Conservation (phyloP, 2,329 filamentous ascomycete genomes). For the Fusarium sp. region DNA sequence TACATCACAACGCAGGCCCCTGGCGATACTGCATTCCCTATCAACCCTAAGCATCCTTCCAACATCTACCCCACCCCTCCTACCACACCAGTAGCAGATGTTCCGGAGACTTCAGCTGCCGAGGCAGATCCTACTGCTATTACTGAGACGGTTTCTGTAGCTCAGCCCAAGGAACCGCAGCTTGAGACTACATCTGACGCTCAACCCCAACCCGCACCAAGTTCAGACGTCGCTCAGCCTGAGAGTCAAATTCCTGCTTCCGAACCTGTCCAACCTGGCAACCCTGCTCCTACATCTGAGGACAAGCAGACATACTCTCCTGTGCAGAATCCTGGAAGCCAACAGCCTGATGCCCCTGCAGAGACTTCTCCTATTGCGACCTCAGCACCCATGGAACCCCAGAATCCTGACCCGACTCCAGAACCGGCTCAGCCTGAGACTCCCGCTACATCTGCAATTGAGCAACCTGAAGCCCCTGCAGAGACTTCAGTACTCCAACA, state of each 20-base stretch:
- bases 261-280: slow-evolving; percentile 19
- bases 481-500: slow-evolving; percentile 19
- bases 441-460: slow-evolving; percentile 1
- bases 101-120: slow-evolving; percentile 4
- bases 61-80: slow-evolving; percentile 7
- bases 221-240: slow-evolving; percentile 27
- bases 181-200: slow-evolving; percentile 12
- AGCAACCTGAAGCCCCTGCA: slow-evolving; percentile 3
- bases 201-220: slow-evolving; percentile 17
- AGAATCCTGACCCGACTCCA: slow-evolving; percentile 8
- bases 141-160: slow-evolving; percentile 33
- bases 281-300: slow-evolving; percentile 17
- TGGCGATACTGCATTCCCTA: slow-evolving; percentile 10
- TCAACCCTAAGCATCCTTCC: slow-evolving; percentile 18
- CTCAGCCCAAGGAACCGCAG: slow-evolving; percentile 25
- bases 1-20: slow-evolving; percentile 17
- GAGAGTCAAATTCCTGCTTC: slow-evolving; percentile 9
- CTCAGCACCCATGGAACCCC: slow-evolving; percentile 3
- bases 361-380: slow-evolving; percentile 8
- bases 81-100: background rate
- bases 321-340: slow-evolving; percentile 8
- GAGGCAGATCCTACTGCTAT: slow-evolving; percentile 18
- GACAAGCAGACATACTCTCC: slow-evolving; percentile 18
- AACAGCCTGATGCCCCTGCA: slow-evolving; percentile 11
- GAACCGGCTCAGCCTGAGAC: slow-evolving; percentile 13